A percentile compares a stretch with the other conserved stretches of the same genome.
Evolutionary conservation across 2,329 filamentous ascomycete species (phyloP).

Genomic region (Ascochyta rabiei): DNA sequence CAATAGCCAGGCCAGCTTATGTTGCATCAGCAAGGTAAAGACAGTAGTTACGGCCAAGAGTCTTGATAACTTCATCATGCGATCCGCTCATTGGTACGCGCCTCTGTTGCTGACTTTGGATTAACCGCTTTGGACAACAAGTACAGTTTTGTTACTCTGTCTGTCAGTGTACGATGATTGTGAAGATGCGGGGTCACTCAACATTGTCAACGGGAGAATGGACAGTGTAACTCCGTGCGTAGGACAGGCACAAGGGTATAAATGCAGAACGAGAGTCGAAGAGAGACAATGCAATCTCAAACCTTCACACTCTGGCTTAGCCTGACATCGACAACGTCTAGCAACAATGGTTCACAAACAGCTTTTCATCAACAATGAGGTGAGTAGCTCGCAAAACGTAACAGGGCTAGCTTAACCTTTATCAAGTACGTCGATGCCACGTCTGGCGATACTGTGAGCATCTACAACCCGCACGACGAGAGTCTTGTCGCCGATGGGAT

Average conservation of each 20-base stretch:
- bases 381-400: background rate
- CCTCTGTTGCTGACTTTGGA: background rate
- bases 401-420: background rate
- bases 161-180: background rate
- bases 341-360: constrained; percentile 22
- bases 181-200: background rate
- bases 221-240: background rate
- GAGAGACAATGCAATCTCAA: too few relatives aligned
- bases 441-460: constrained; percentile 27
- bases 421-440: constrained; percentile 31
- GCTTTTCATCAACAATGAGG: constrained; percentile 41
- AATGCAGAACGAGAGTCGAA: background rate
- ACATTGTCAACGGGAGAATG: background rate
- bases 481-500: constrained; percentile 30
- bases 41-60: background rate
- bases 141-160: background rate
- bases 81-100: background rate
- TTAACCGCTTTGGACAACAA: background rate
- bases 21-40: background rate
- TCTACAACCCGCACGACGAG: constrained; percentile 35
- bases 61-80: background rate
- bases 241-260: background rate
- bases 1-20: constrained; percentile 2
- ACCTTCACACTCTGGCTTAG: background rate
- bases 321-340: background rate